Evolutionary conservation across 2,329 filamentous ascomycete species (phyloP).

Genomic region (Shiraia sp.): DNA sequence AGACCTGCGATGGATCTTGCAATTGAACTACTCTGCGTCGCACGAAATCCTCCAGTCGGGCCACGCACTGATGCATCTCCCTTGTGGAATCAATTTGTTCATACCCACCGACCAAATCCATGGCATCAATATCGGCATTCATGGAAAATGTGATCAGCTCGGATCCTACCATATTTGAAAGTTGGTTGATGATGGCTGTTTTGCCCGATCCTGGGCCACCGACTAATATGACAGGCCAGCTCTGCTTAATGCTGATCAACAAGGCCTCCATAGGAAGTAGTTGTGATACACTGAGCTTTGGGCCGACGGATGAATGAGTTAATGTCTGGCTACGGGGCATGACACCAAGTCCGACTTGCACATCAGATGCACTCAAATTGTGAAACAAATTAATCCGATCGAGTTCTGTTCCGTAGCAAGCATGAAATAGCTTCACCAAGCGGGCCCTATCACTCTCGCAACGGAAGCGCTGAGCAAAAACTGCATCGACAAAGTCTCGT

Average conservation of each 20-base stretch:
- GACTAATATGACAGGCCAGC: constrained; percentile 86
- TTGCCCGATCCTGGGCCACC: constrained; percentile 87
- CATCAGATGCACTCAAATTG: constrained; percentile 65
- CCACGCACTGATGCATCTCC: constrained; percentile 65
- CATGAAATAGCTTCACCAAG: constrained; percentile 67
- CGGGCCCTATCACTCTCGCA: constrained; percentile 67
- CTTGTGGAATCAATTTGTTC: constrained; percentile 88
- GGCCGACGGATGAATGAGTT: constrained; percentile 29
- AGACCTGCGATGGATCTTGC: constrained; percentile 7
- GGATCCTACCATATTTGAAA: constrained; percentile 79
- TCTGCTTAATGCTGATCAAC: constrained; percentile 82
- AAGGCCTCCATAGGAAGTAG: constrained; percentile 81
- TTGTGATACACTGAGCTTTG: constrained; percentile 48
- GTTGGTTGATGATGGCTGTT: constrained; percentile 74
- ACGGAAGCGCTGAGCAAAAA: constrained; percentile 88
- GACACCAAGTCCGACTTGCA: constrained; percentile 80
- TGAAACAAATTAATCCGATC: constrained; percentile 62
- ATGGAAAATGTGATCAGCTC: constrained; percentile 81
- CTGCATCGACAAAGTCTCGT: constrained; percentile 76
- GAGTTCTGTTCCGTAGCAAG: constrained; percentile 60
- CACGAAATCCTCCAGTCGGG: constrained; percentile 58
- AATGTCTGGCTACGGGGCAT: constrained; percentile 61
- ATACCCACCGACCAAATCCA: constrained; percentile 95
- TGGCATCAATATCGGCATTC: constrained; percentile 94
- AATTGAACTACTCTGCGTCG: constrained; percentile 41